Evolutionary conservation across 345 rosid species (phyloP), one percentile per base, ranked within the genome.

Genomic region (Mercurialis annua): DNA sequence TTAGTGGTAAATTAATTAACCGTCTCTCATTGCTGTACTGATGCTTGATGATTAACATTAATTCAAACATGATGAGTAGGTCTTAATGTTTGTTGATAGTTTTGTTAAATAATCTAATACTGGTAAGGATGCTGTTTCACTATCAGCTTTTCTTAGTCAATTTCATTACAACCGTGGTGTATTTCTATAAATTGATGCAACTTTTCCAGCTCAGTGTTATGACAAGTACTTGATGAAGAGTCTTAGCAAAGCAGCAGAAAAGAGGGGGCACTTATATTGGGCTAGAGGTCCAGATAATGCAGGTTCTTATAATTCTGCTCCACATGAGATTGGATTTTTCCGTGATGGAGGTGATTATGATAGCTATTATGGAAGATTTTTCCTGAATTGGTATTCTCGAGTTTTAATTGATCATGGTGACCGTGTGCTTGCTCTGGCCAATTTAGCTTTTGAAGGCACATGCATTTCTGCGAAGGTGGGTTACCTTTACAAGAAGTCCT

Each of bases 291-390:
- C 99, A 64, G 97, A 89, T 53, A 91, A 89, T 73, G 84, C 87
- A 0, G 98, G 99, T 59, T 84, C 89, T 12, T 91, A 91, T 77
- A 94, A 88, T 78, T 86, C 98, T 62, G 85, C 72, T 62, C 98
- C 99, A 34, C 88, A 86, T 40, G 93, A 84, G 69, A 91, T 97
- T 21, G 87, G 90, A 57, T 94, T 94, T 85, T 94, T 94, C 76
- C 81, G 97, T 81, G 99, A 91, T 67, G 98, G 93, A 58, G 99
- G 99, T 71, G 97, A 86, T 62, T 95, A 89, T 26, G 95, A 88
- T 77, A 86, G 97, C 43, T 84, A 86, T 71, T 91, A 91, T 58
- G 98, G 99, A 10, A 89, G 97, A 69, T 94, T 94, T 83, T 94
- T 94, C 73, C 98, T 94, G 68, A 81, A 80, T 73, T 94, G 99